A percentile compares a stretch with the other conserved stretches of the same genome.
phyloP scores from a whole-genome alignment of 2,329 filamentous ascomycete species.

The Ophiostoma himal-ulmi region DNA sequence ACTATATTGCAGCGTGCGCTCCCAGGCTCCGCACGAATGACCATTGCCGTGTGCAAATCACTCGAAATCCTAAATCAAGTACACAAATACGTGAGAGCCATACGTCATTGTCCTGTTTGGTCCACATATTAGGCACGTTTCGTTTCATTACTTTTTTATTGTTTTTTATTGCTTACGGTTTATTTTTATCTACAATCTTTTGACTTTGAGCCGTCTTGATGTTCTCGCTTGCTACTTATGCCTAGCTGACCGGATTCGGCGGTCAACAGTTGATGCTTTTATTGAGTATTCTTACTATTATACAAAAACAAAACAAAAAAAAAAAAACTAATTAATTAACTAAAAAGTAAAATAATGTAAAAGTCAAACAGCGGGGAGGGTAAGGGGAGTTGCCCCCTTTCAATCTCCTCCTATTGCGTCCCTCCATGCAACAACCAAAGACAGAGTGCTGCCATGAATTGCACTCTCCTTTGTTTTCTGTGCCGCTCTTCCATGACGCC shows the following conservation, averaged over 20 bases:
- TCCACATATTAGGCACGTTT: background rate
- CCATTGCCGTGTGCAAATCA: too few relatives aligned
- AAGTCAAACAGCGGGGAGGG: slow-evolving; percentile 9
- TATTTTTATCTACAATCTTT: background rate
- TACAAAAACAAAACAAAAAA: background rate
- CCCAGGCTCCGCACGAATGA: too few relatives aligned
- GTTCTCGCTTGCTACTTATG: too few relatives aligned
- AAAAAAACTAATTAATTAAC: background rate
- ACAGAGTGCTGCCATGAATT: background rate
- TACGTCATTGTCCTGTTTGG: background rate
- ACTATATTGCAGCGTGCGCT: too few relatives aligned
- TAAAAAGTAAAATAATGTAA: background rate
- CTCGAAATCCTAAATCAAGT: too few relatives aligned
- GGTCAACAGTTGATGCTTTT: background rate
- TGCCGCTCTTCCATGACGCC: slow-evolving; percentile 2
- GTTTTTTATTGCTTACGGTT: too few relatives aligned
- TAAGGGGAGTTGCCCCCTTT: slow-evolving; percentile 2
- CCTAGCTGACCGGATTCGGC: background rate
- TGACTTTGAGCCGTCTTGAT: background rate
- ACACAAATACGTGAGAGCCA: background rate
- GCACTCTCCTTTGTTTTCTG: slow-evolving; percentile 2
- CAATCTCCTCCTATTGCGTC: background rate
- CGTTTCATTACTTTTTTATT: background rate
- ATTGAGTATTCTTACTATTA: too few relatives aligned
- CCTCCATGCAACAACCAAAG: too few relatives aligned